Evolutionary conservation across 345 rosid species (phyloP), one percentile per base, ranked within the genome.

Genomic region (Boechera divaricarpa): DNA sequence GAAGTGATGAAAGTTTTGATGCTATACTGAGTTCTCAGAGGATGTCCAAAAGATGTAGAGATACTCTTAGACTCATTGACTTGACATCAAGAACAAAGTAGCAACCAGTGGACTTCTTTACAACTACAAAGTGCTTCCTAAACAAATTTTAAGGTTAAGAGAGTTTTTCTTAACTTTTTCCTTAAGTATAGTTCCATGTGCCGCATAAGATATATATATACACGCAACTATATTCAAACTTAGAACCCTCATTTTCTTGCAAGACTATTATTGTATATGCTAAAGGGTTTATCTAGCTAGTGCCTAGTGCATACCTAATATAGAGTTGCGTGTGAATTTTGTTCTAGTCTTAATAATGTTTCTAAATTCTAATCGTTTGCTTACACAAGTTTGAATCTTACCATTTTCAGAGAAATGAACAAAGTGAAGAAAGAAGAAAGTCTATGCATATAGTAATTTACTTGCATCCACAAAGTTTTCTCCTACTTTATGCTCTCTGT

Each of bases 401-500:
- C 75, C 26, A 69, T 62, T 69, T 60, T 59, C 7, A 67, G 72
- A 57, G 52, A 47, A 35, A 74, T 6, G 32, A 68, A 11, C 26
- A 63, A 35, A 12, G 10, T 33, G 65, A 54, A 67, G n/a, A 35
- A 49, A 28, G 39, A 38, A 65, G 65, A 75, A 77, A 70, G 66
- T 77, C 44, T 54, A 47, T 18, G 72, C n/a, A 63, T 48, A 70
- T 47, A 64, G n/a, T 18, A 60, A 55, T 45, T 68, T 62, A 63
- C 72, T 35, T 33, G 35, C 75, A 44, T 35, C 70, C 3, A 77
- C 59, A 1, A 26, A 54, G 62, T 26, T 52, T 60, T 60, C 55
- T 76, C 56, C 49, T 76, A 7, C 62, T 64, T 53, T 42, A 56
- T 77, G 67, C 60, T 77, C 67, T 77, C 53, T 77, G 72, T 71